Evolutionary conservation across 441 rosid genomes (phyloP).

Genomic region (Omphalea diandra): DNA sequence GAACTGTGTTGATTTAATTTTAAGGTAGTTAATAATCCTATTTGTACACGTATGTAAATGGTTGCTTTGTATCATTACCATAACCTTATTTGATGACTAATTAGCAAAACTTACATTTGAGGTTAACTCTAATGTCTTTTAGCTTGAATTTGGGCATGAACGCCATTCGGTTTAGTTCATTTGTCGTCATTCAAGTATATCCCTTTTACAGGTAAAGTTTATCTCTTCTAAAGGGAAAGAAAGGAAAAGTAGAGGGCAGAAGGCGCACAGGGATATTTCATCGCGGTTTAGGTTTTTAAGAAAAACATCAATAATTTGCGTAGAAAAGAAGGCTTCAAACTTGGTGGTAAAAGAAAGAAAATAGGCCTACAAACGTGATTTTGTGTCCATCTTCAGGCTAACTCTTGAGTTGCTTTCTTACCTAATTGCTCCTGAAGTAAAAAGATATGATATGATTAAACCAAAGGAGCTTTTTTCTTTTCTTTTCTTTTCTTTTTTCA

Average conservation of each 20-base stretch:
- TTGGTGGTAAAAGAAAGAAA: constrained; percentile 2
- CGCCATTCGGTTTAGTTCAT: constrained; percentile 11
- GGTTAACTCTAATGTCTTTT: neutral
- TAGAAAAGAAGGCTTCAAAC: constrained; percentile 39
- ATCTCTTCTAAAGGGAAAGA: constrained; percentile 1
- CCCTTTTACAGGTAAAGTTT: constrained; percentile 26
- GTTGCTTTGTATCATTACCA: neutral
- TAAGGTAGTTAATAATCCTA: too few relatives aligned
- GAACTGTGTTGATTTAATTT: neutral
- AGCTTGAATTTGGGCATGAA: neutral
- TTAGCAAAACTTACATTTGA: neutral
- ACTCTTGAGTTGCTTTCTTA: constrained; percentile 21
- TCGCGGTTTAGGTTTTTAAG: constrained; percentile 53
- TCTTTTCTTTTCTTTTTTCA: too few relatives aligned
- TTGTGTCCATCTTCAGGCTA: neutral
- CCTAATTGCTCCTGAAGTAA: constrained; percentile 30
- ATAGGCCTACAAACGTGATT: constrained; percentile 25
- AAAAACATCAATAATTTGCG: constrained; percentile 42
- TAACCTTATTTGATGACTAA: neutral
- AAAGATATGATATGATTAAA: constrained; percentile 13
- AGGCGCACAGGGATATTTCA: constrained; percentile 33
- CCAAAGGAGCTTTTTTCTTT: constrained; percentile 12
- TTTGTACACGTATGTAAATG: neutral
- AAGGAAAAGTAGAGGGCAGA: too few relatives aligned
- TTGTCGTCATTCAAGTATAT: constrained; percentile 19